Conservation (phyloP, 768 basidiomycete species). For the Coprinopsis sp. region DNA sequence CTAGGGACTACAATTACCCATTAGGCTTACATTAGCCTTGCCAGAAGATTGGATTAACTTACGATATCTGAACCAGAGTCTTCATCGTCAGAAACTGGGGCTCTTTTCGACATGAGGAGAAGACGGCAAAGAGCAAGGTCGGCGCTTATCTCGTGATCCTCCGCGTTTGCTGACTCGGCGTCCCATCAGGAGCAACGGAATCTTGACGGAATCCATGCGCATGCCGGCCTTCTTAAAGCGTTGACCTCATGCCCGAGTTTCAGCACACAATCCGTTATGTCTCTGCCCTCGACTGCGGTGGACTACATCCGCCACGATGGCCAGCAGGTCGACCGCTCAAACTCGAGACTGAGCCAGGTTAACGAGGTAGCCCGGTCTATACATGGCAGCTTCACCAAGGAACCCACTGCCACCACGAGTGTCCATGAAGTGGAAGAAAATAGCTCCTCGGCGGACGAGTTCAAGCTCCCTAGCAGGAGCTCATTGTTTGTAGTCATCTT, state of each 20-base stretch:
- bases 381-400: neutral
- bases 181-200: no score
- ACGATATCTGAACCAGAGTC: conserved; percentile 36
- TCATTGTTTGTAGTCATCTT: conserved; percentile 25
- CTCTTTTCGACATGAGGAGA: conserved; percentile 48
- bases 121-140: neutral
- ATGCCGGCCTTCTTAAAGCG: no score
- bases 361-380: no score
- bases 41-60: conserved; percentile 7
- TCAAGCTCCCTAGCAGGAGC: conserved; percentile 23
- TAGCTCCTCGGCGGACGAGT: conserved; percentile 14
- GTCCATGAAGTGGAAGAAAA: neutral
- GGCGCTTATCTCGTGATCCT: no score
- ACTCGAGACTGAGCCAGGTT: no score
- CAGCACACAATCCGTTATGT: no score
- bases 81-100: conserved; percentile 37
- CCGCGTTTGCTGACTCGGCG: neutral
- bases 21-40: no score
- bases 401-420: neutral
- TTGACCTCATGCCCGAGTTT: no score
- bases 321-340: neutral
- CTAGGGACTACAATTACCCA: conserved; percentile 43
- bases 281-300: conserved; percentile 1
- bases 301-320: conserved; percentile 3
- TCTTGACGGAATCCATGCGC: no score